Percentiles rank a stretch among this genome's conserved stretches.
These are phyloP conservation scores for Opeltia flavorubescens DNA, from an alignment of 495 filamentous ascomycete species.

Conservation along the genomic window DNA sequence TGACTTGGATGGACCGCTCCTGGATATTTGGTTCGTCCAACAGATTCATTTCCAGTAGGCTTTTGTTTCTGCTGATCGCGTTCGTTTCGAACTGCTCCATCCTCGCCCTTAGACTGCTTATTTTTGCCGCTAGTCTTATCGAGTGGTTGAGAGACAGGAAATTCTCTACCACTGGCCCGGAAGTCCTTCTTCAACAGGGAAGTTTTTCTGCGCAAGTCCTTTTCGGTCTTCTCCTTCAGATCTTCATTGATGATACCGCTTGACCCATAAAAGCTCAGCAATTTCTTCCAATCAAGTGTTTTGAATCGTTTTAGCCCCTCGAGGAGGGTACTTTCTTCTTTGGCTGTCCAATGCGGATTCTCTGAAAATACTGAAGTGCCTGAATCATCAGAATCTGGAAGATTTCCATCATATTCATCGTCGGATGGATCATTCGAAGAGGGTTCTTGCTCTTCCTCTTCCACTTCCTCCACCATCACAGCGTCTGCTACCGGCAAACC, in stretches of 20 bases:
- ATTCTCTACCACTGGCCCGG: not conserved
- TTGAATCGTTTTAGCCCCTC: constrained; percentile 1
- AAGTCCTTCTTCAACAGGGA: constrained; percentile 5
- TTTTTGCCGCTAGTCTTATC: not conserved
- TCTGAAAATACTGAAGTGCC: not conserved
- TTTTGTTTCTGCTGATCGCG: too few species aligned
- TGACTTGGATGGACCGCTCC: too few species aligned
- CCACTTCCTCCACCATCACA: too few species aligned
- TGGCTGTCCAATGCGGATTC: constrained; percentile 1
- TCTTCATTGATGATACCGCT: not conserved
- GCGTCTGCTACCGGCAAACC: constrained; percentile 21
- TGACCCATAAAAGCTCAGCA: constrained; percentile 2
- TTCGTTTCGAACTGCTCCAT: too few species aligned
- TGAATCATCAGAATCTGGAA: not conserved
- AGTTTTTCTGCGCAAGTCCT: constrained; percentile 1
- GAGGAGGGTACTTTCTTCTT: constrained; percentile 4
- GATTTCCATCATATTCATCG: not conserved
- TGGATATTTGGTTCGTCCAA: too few species aligned
- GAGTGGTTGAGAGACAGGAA: not conserved
- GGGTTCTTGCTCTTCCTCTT: not conserved
- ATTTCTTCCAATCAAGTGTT: not conserved
- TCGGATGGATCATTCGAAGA: not conserved
- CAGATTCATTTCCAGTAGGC: too few species aligned
- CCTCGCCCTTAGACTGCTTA: too few species aligned
- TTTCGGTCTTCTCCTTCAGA: constrained; percentile 1